These are phyloP conservation scores for Ophiostoma sp. DNA, from an alignment of 2,329 filamentous ascomycete species.

Conservation along the genomic window DNA sequence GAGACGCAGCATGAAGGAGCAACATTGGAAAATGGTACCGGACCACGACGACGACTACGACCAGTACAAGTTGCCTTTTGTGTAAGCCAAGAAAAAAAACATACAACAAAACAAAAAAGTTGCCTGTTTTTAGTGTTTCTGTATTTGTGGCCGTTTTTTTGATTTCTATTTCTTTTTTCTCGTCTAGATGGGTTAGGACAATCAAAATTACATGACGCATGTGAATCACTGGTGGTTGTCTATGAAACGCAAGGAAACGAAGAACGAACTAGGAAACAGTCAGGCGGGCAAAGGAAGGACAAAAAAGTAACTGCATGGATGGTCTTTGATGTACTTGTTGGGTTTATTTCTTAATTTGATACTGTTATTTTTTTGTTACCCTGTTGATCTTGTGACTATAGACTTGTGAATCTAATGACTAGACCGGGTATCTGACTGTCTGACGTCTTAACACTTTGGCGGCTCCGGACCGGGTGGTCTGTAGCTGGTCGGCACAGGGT, in stretches of 20 bases:
- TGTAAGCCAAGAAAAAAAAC: conserved; percentile 7
- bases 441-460: neutral
- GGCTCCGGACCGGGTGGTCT: neutral
- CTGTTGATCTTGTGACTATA: conserved; percentile 17
- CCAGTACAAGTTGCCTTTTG: neutral
- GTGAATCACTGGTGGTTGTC: neutral
- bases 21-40: neutral
- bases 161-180: conserved; percentile 8
- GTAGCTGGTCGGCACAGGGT: neutral
- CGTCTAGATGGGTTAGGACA: neutral
- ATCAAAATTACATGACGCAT: neutral
- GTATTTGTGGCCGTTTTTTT: conserved; percentile 7
- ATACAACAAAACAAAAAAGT: conserved; percentile 13
- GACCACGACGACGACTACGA: too few relatives aligned
- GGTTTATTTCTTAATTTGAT: neutral
- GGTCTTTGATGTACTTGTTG: conserved; percentile 11
- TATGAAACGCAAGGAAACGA: neutral
- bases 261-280: neutral
- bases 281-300: neutral
- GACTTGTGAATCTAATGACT: too few relatives aligned
- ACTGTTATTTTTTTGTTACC: neutral
- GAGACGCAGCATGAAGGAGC: neutral
- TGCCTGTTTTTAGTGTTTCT: conserved; percentile 13
- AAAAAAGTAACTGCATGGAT: conserved; percentile 15
- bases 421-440: too few relatives aligned